These are phyloP conservation scores for Xylaria venustula DNA, from an alignment of 495 filamentous ascomycete genomes.

Conservation along the genomic window DNA sequence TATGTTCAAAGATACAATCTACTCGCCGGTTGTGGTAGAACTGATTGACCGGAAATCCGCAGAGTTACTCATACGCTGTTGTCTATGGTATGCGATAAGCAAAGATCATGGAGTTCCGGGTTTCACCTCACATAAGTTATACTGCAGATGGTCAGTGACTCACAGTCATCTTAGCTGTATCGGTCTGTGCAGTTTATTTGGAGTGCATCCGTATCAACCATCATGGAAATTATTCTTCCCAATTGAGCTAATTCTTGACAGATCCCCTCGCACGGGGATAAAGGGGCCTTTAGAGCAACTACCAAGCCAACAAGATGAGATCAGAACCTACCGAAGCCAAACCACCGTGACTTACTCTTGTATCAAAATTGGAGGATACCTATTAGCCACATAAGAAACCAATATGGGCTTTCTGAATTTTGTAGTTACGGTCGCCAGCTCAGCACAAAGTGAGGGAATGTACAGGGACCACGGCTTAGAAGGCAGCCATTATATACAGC, in stretches of 20 bases:
- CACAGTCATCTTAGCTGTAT: too few relatives aligned
- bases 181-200: too few relatives aligned
- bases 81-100: background rate
- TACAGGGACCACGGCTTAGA: background rate
- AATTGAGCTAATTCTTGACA: background rate
- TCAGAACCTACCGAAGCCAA: background rate
- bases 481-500: slow-evolving; percentile 1
- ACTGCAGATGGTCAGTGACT: background rate
- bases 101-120: background rate
- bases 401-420: too few relatives aligned
- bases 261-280: too few relatives aligned
- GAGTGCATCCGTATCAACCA: background rate
- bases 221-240: background rate
- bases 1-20: too few relatives aligned
- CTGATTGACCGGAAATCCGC: too few relatives aligned
- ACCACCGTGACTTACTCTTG: background rate
- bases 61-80: background rate
- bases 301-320: background rate
- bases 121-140: background rate
- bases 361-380: background rate
- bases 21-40: too few relatives aligned
- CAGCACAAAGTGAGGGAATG: background rate
- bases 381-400: background rate
- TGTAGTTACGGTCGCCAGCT: background rate
- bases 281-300: too few relatives aligned